Conservation (phyloP, 148 eudicot genomes). For the Amaranthus cruentus region DNA sequence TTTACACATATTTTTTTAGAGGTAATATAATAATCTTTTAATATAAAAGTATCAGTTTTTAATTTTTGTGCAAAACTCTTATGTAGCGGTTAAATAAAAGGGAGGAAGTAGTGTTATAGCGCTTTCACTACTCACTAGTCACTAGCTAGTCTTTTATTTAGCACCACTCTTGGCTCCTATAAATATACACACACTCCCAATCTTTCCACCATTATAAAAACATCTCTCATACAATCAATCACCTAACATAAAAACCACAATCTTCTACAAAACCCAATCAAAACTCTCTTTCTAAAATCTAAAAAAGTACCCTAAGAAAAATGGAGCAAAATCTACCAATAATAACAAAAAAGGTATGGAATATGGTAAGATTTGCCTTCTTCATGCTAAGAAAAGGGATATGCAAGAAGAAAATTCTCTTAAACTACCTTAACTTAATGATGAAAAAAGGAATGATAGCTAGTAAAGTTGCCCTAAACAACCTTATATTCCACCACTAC, state of each 20-base stretch:
- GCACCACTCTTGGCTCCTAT: too few relatives aligned
- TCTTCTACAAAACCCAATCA: neutral
- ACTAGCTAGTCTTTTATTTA: too few relatives aligned
- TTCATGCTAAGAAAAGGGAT: constrained; percentile 61
- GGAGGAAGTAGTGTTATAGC: too few relatives aligned
- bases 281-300: neutral
- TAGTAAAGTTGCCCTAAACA: constrained; percentile 43
- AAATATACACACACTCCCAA: too few relatives aligned
- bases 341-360: constrained; percentile 46
- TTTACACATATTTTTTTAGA: too few relatives aligned
- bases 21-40: too few relatives aligned
- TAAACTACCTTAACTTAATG: constrained; percentile 40
- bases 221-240: too few relatives aligned
- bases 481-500: constrained; percentile 24
- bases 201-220: too few relatives aligned
- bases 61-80: too few relatives aligned
- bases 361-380: constrained; percentile 34
- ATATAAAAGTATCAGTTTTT: too few relatives aligned
- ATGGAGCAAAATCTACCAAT: constrained; percentile 53
- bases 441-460: constrained; percentile 60
- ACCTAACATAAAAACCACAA: neutral
- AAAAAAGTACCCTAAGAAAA: neutral
- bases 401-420: constrained; percentile 39
- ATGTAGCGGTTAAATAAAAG: too few relatives aligned
- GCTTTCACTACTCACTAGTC: too few relatives aligned